Base-by-base conservation (phyloP, 257 asterid genomes). In the Parsonsia alboflavescens region DNA sequence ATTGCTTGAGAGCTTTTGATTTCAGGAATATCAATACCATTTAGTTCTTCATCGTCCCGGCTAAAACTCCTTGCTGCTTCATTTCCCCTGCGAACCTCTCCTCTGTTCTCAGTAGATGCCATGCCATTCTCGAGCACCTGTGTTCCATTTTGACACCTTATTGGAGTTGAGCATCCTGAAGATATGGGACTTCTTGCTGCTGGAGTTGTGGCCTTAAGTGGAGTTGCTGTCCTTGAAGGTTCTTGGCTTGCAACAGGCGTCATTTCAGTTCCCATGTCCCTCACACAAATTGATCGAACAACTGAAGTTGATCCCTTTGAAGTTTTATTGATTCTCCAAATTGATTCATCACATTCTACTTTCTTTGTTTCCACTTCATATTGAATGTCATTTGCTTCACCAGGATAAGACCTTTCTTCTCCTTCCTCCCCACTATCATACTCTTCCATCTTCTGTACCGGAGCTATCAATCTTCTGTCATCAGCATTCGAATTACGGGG, bases 261-360 rank as follows among this genome's bases (percentile, higher is more conserved):
- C 99, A 94, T 94, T 70, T 92, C 99, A 0, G 99, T 94, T 54
- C 99, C 98, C 96, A 92, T 94, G 71, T 94, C 99, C 82, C 99
- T 87, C 79, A 94, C 86, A 59, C 93, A 90, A 11, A 94, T 79
- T 5, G 93, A 87, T 64, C 95, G 79, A 78, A 86, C 89, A 26
- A 52, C 85, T 10, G 93, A 72, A 52, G 74, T 75, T 44, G 96
- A 79, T 69, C 87, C 86, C 49, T 61, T 73, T 8, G 77, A 81
- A 0, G 85, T 84, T 76, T 82, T 88, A 68, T 81, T 88, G 73
- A 89, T 83, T 85, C 89, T 85, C 98, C 97, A 89, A 0, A 87
- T 68, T 6, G 97, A 82, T 70, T 91, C 93, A 53, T 86, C 89
- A 41, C 88, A 85, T 9, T 90, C 95, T 1, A 94, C 93, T 15